Evolutionary conservation across 2,329 filamentous ascomycete species (phyloP).

Genomic region (Ascochyta rabiei): DNA sequence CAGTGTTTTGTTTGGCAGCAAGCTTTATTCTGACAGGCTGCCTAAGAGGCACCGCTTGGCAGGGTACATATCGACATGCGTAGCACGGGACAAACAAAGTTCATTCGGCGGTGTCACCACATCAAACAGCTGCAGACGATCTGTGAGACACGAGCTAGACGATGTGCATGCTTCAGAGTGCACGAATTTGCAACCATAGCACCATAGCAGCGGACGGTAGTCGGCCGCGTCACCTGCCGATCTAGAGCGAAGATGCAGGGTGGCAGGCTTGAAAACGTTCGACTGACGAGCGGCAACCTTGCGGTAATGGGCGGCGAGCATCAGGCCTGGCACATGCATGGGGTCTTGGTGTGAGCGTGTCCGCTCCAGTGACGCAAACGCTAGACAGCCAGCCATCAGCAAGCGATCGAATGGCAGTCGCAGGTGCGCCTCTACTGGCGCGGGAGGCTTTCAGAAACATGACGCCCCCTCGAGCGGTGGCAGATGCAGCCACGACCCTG

Average conservation of each 20-base stretch:
- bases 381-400: conserved; percentile 9
- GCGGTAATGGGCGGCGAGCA: neutral
- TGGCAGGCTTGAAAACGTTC: conserved; percentile 1
- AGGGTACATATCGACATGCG: neutral
- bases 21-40: conserved; percentile 18
- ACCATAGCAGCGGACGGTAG: conserved; percentile 1
- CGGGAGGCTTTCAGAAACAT: conserved; percentile 15
- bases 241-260: neutral
- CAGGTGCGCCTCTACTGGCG: conserved; percentile 1
- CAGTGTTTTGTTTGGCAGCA: conserved; percentile 16
- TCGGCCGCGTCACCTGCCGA: conserved; percentile 13
- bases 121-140: conserved; percentile 5
- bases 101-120: conserved; percentile 7
- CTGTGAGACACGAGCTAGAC: conserved; percentile 1
- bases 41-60: conserved; percentile 1
- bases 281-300: conserved; percentile 1
- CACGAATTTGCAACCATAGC: neutral
- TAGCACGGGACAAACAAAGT: conserved; percentile 1
- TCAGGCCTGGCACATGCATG: neutral
- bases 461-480: conserved; percentile 12
- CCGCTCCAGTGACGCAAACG: conserved; percentile 8
- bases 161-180: conserved; percentile 8
- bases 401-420: conserved; percentile 13
- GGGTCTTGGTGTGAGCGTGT: neutral
- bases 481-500: conserved; percentile 12